phyloP scores from a whole-genome alignment of 305 asterid genomes.

The Withania somnifera region DNA sequence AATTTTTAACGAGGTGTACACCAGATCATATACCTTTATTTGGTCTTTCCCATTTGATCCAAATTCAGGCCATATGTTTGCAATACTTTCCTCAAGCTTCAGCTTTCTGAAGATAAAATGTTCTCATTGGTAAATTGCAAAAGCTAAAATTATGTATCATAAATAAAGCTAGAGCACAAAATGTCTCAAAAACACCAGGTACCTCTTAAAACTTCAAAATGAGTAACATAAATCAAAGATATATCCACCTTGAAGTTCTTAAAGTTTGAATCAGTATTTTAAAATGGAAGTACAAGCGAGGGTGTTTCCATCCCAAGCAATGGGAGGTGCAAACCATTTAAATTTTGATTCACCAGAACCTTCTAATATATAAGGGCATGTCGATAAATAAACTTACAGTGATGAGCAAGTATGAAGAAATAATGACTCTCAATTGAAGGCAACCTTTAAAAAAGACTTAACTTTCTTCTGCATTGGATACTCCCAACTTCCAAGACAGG shows the following conservation, averaged over 20 bases:
- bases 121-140: slow-evolving; percentile 2
- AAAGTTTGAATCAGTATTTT: not conserved
- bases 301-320: not conserved
- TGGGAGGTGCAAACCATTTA: not conserved
- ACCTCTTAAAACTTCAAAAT: not conserved
- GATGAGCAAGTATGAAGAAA: not conserved
- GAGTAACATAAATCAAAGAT: not conserved
- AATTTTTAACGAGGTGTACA: not conserved
- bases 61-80: slow-evolving; percentile 78
- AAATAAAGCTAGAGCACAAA: not conserved
- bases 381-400: not conserved
- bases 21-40: slow-evolving; percentile 51
- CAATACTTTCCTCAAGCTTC: slow-evolving; percentile 68
- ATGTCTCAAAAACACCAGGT: not conserved
- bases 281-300: not conserved
- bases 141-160: not conserved
- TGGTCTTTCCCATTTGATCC: slow-evolving; percentile 68
- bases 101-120: slow-evolving; percentile 53
- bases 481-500: not conserved
- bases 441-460: not conserved
- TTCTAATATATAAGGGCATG: not conserved
- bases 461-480: not conserved
- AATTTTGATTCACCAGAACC: not conserved
- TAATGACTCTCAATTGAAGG: not conserved
- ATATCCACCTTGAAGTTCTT: not conserved